Base-by-base conservation (phyloP, 2,329 filamentous ascomycete genomes). In the Aspergillus jensenii region DNA sequence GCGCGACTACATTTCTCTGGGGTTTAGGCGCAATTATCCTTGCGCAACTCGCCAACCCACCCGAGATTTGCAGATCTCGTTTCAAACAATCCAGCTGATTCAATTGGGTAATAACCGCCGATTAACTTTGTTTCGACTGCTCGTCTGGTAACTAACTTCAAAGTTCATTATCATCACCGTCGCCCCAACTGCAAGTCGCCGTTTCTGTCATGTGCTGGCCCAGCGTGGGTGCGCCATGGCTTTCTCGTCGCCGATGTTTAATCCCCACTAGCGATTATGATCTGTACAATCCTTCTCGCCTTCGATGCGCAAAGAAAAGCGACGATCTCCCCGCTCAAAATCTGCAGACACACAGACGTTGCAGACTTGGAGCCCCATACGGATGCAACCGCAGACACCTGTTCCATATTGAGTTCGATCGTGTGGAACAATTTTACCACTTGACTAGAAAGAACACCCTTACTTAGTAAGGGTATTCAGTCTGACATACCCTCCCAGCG, bases 121-220 rank as follows among this genome's bases (percentile, higher is more conserved):
- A 49, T 49, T 48, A 44, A n/a, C 33, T 31, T 31, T 31, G 14
- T 40, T 7, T 44, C 43, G 7, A 25, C 45, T 39, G 23, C 23
- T 41, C 27, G 45, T 37, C n/a, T 46, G 15, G 15, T 46, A 23
- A n/a, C 19, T 45, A 21, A 33, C 41, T 46, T 39, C 43, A 35
- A 23, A 37, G 41, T 39, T 39, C 43, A 44, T 54, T 15, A 12
- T 12, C 15, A 39, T 21, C 33, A 37, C 6, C 35, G 7, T 37
- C 35, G 15, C 14, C 14, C 9, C 35, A 50, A 39, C 50, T 58
- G 56, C 56, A 54, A 45, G 45, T 52, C 44, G 51, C 50, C 39
- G 21, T 14, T 50, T 58, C 23, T 33, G 56, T 50, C 50, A 54
- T 58, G 56, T 50, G 50, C 40, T 54, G 33, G 25, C 49, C 41